phyloP scores from a whole-genome alignment of 352 stramenopile genomes.

The Globisporangium sylvaticum region DNA sequence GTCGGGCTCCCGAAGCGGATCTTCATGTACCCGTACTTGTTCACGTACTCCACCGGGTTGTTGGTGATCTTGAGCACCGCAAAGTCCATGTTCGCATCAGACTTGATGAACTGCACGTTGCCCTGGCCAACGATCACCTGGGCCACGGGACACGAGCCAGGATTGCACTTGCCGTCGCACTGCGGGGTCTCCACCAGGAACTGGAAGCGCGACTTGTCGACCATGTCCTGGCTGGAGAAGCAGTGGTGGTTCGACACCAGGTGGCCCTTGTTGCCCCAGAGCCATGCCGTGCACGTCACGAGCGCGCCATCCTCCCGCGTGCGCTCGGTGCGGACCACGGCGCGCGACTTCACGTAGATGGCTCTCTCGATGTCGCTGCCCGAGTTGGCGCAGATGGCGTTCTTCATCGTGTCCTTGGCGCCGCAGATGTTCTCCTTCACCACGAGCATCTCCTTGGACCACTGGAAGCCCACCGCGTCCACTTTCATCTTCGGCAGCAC shows the following conservation, averaged over 20 bases:
- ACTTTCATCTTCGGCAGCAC: slow-evolving; percentile 24
- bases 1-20: slow-evolving; percentile 42
- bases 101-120: slow-evolving; percentile 55
- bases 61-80: slow-evolving; percentile 47
- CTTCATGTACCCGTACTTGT: slow-evolving; percentile 57
- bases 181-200: slow-evolving; percentile 17
- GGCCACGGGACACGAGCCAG: slow-evolving; percentile 23
- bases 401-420: slow-evolving; percentile 54
- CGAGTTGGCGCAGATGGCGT: slow-evolving; percentile 36
- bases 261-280: slow-evolving; percentile 31
- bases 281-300: slow-evolving; percentile 34
- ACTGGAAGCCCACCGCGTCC: slow-evolving; percentile 35
- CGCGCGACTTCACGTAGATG: slow-evolving; percentile 37
- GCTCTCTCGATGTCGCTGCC: slow-evolving; percentile 27
- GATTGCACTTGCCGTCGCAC: slow-evolving; percentile 28
- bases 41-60: slow-evolving; percentile 31
- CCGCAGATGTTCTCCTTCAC: slow-evolving; percentile 51
- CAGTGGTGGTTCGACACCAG: slow-evolving; percentile 38
- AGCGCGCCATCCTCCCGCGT: slow-evolving; percentile 42
- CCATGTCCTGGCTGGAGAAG: slow-evolving; percentile 30
- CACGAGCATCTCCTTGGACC: slow-evolving; percentile 26
- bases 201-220: slow-evolving; percentile 32
- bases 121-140: slow-evolving; percentile 32
- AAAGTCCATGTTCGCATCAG: slow-evolving; percentile 48
- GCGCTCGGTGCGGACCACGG: slow-evolving; percentile 48